Conservation (phyloP, 2,329 filamentous ascomycete species). For the Venturia effusa region DNA sequence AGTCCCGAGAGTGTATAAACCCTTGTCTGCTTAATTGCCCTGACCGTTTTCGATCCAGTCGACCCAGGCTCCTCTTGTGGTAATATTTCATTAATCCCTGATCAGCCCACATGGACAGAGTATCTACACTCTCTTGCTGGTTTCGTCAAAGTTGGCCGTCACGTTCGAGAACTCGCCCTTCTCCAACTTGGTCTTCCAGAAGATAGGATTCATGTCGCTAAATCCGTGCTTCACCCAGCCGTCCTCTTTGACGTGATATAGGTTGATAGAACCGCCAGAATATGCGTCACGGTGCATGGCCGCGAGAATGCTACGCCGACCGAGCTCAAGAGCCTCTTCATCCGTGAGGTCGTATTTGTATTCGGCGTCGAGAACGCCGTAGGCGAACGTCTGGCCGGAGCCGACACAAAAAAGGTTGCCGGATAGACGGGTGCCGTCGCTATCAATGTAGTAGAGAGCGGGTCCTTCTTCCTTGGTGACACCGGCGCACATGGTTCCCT, state of each 20-base stretch:
- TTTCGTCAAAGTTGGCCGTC: slow-evolving; percentile 55
- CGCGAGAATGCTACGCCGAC: slow-evolving; percentile 83
- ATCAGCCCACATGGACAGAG: background rate
- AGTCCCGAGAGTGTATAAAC: background rate
- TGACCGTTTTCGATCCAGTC: background rate
- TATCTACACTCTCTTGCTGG: background rate
- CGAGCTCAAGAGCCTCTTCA: slow-evolving; percentile 83
- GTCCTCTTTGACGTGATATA: slow-evolving; percentile 98
- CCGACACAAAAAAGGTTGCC: slow-evolving; percentile 98
- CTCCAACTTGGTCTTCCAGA: slow-evolving; percentile 98
- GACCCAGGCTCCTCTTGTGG: background rate
- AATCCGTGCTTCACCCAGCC: slow-evolving; percentile 99
- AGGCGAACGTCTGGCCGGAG: slow-evolving; percentile 96
- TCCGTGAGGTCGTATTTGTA: slow-evolving; percentile 82
- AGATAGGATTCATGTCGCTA: slow-evolving; percentile 95
- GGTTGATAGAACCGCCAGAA: slow-evolving; percentile 95
- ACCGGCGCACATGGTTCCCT: slow-evolving; percentile 95
- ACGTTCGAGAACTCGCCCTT: slow-evolving; percentile 98
- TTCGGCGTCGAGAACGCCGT: slow-evolving; percentile 92
- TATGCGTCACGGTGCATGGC: slow-evolving; percentile 97
- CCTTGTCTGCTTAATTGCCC: background rate
- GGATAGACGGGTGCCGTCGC: slow-evolving; percentile 81
- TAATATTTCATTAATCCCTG: background rate
- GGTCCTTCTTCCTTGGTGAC: slow-evolving; percentile 93
- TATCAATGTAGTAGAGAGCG: slow-evolving; percentile 98